Base-by-base conservation (phyloP, 371 early-diverging fungal species). In the Mortierella sp. region DNA sequence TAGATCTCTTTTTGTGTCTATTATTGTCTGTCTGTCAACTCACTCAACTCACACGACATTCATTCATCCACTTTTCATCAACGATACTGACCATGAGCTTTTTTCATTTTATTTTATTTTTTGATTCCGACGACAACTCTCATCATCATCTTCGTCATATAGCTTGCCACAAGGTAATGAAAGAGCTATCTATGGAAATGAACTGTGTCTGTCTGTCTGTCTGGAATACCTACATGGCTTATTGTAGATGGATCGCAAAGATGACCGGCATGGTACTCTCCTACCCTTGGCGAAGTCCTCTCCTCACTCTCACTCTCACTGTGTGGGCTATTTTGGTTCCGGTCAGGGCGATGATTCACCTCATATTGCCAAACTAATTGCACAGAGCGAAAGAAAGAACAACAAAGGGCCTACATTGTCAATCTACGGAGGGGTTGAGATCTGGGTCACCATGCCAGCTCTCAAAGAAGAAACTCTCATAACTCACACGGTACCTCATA, bases 161-260 rank as follows among this genome's bases (percentile, higher is more conserved):
- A 66, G 66, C 66, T 29, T 43, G 43, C 66, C 66, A 66, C 44
- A 66, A 66, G 66, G 66, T 66, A 66, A 26, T 16, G 14, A 6
- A 8, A 45, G 22, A 7, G 24, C 22, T 24, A 22, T 24, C n/a
- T 10, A 22, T 52, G 24, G 6, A 52, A 22, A 50, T n/a, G 50
- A 50, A 24, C 50, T 50, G 24, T 50, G 43, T 9, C 24, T 26
- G 19, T 45, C 24, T 29, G 19, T 24, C 44, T 31, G 24, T 31
- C 11, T 63, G 24, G 45, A 14, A 22, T 66, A n/a, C 26, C 14
- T 37, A 5, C 29, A 22, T 10, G 58, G 34, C 16, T 34, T 19
- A n/a, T n/a, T 58, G 58, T 19, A 58, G 34, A 58, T 58, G 58
- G n/a, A n/a, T n/a, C n/a, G n/a, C n/a, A n/a, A n/a, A n/a, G n/a